Base-by-base conservation (phyloP, 2,329 filamentous ascomycete species). In the Clonostachys byssicola region DNA sequence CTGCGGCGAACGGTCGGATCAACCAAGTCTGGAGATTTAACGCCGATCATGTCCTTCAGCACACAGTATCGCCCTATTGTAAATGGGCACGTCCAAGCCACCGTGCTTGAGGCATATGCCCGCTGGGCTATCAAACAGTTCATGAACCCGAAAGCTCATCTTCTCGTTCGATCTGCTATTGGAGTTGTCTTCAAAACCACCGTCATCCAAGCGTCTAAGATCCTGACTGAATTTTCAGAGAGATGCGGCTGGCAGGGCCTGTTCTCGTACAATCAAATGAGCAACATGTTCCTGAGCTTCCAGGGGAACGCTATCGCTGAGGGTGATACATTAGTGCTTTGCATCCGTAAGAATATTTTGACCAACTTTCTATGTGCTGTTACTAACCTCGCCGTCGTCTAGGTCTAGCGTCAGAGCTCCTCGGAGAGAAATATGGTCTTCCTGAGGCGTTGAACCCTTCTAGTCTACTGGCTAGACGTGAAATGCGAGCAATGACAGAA, bases 191-290 rank as follows among this genome's bases (percentile, higher is more conserved):
- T 54, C 46, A 54, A 56, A 33, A 20, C 33, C 2, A 40, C 48
- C 3, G 45, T 46, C 7, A 43, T 43, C 1, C 42, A 49, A 14
- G 43, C 42, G 4, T 42, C 45, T 14, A 36, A 46, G 16, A n/a
- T 49, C 5, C 14, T 58, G 4, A 51, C 43, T 30, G 55, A 62
- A 42, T 46, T 62, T 13, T 45, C 49, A 13, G 61, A 63, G 13
- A 49, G 59, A 23, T 61, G 57, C 42, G 59, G 59, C 9, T 60
- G 55, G 59, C 58, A 59, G 38, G 60, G 60, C 3, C 44, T 63
- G 5, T 60, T 51, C 34, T 36, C 43, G 2, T 49, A 60, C 41
- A 63, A 61, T 40, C 50, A 54, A 38, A 51, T 62, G 3, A 50
- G 48, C 18, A 56, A 62, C 41, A 13, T 57, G 14, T 47, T 36